Evolutionary conservation across 371 early-diverging fungal genomes (phyloP).

Genomic region (Batrachochytrium dendrobatidis): DNA sequence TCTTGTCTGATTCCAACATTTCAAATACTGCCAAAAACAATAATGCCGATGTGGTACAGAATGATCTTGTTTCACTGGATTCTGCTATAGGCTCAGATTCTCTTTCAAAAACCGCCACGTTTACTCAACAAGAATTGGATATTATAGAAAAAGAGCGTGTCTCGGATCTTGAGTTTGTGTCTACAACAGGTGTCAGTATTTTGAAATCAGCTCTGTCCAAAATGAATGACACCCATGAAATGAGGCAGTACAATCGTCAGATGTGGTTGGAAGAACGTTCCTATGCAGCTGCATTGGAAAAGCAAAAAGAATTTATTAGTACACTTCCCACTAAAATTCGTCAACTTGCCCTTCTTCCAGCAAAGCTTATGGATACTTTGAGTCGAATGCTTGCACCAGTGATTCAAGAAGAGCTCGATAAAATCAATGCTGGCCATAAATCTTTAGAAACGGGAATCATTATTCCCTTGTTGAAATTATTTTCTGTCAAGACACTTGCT

Average conservation of each 20-base stretch:
- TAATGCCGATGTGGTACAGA: too few relatives aligned
- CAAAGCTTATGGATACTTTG: slow-evolving; percentile 68
- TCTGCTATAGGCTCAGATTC: too few relatives aligned
- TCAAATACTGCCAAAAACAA: too few relatives aligned
- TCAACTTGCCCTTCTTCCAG: slow-evolving; percentile 39
- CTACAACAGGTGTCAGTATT: slow-evolving; percentile 71
- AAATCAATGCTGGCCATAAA: slow-evolving; percentile 26
- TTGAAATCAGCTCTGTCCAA: slow-evolving; percentile 65
- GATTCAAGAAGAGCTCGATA: slow-evolving; percentile 56
- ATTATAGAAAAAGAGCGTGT: too few relatives aligned
- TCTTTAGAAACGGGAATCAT: slow-evolving; percentile 48
- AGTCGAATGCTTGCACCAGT: slow-evolving; percentile 58
- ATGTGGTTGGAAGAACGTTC: slow-evolving; percentile 78
- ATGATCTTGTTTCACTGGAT: too few relatives aligned
- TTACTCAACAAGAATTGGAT: too few relatives aligned
- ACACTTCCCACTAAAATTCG: slow-evolving; percentile 51
- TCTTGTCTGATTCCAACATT: too few relatives aligned
- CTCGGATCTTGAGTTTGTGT: too few relatives aligned
- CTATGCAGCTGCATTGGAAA: slow-evolving; percentile 67
- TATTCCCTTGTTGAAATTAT: slow-evolving; percentile 65
- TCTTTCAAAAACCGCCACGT: too few relatives aligned
- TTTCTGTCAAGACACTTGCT: slow-evolving; percentile 70
- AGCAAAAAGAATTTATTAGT: slow-evolving; percentile 11
- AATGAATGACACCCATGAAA: slow-evolving; percentile 25
- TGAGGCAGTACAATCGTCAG: slow-evolving; percentile 68